These are phyloP conservation scores for Fraxinus dipetala DNA, from an alignment of 305 asterid species.

Conservation along the genomic window DNA sequence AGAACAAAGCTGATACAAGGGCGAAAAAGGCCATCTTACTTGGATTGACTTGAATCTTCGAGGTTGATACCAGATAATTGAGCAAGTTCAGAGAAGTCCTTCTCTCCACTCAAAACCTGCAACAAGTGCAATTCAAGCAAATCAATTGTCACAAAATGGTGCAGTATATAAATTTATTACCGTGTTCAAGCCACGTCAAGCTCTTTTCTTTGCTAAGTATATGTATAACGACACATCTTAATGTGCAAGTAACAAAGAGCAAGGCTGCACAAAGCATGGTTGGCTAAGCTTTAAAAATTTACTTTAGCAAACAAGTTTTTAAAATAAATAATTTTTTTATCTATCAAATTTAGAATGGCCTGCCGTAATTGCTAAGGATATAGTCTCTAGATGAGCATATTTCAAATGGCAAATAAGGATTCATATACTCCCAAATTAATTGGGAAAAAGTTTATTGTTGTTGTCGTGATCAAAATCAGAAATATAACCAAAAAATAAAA, in stretches of 20 bases:
- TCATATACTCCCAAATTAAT: background rate
- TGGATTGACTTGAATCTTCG: conserved; percentile 43
- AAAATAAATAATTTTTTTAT: background rate
- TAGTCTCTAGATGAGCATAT: background rate
- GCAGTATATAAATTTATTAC: background rate
- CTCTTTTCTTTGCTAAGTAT: background rate
- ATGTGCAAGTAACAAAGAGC: background rate
- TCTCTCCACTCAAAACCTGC: conserved; percentile 63
- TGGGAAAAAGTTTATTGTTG: background rate
- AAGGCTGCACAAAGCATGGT: background rate
- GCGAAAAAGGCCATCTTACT: conserved; percentile 11
- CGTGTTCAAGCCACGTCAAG: background rate
- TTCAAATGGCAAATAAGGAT: background rate
- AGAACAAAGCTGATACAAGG: background rate
- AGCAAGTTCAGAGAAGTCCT: conserved; percentile 61
- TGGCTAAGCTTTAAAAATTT: background rate
- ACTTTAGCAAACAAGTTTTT: background rate
- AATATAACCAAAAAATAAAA: background rate
- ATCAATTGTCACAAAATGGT: background rate
- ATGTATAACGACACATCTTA: background rate
- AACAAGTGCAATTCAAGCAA: conserved; percentile 9
- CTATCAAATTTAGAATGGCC: background rate
- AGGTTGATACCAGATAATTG: conserved; percentile 50
- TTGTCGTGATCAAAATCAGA: background rate
- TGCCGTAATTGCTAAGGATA: background rate